These are phyloP conservation scores for Psilocybe cyanescens DNA, from an alignment of 768 basidiomycete genomes.

Conservation along the genomic window DNA sequence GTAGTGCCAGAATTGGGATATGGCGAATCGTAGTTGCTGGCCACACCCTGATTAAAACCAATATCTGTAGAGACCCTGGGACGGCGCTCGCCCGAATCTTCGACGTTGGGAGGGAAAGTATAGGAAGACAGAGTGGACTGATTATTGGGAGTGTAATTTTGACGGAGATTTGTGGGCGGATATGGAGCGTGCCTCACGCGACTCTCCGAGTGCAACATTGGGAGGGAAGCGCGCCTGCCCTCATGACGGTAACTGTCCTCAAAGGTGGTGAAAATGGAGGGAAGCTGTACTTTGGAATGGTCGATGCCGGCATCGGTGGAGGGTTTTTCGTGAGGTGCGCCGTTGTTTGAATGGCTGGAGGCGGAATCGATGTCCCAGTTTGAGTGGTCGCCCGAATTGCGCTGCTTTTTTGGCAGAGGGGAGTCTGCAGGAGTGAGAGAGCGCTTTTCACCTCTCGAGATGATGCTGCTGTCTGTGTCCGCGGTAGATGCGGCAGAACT, in stretches of 20 bases:
- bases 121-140: slow-evolving; percentile 50
- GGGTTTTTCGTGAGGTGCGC: slow-evolving; percentile 38
- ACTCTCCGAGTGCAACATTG: slow-evolving; percentile 57
- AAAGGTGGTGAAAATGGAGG: slow-evolving; percentile 74
- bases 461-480: slow-evolving; percentile 65
- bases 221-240: slow-evolving; percentile 65
- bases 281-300: slow-evolving; percentile 65
- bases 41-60: slow-evolving; percentile 45
- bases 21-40: slow-evolving; percentile 47
- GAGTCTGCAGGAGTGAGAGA: slow-evolving; percentile 58
- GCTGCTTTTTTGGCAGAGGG: slow-evolving; percentile 55
- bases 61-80: slow-evolving; percentile 52
- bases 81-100: slow-evolving; percentile 43
- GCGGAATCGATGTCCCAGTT: slow-evolving; percentile 39
- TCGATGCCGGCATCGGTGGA: slow-evolving; percentile 44
- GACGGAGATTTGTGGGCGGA: slow-evolving; percentile 51
- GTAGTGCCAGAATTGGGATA: slow-evolving; percentile 54
- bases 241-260: slow-evolving; percentile 63
- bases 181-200: slow-evolving; percentile 62
- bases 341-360: slow-evolving; percentile 26
- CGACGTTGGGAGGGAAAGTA: slow-evolving; percentile 58
- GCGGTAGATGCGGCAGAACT: slow-evolving; percentile 70
- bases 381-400: slow-evolving; percentile 36
- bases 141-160: slow-evolving; percentile 48
- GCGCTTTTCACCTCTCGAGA: slow-evolving; percentile 66